Conservation (phyloP, 2,329 filamentous ascomycete genomes). For the Botryosphaeria agaves region DNA sequence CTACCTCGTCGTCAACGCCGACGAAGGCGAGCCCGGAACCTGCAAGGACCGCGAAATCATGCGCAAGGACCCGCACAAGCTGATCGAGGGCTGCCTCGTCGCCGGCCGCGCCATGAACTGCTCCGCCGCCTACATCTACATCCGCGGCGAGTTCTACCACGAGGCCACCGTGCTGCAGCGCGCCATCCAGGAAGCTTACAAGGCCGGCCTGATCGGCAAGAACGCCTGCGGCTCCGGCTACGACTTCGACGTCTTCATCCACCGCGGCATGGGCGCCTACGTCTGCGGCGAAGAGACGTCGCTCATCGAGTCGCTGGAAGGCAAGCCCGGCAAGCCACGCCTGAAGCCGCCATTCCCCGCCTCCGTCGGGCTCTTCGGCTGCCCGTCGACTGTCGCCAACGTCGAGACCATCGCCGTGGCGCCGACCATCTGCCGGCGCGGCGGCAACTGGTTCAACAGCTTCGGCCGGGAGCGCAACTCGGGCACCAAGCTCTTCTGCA, state of each 20-base stretch:
- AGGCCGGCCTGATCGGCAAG: conserved; percentile 88
- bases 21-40: conserved; percentile 95
- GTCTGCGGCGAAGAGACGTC: conserved; percentile 98
- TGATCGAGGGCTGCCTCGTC: conserved; percentile 90
- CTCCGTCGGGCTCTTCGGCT: conserved; percentile 92
- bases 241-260: conserved; percentile 93
- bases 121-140: conserved; percentile 97
- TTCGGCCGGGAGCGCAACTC: conserved; percentile 94
- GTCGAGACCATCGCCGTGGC: conserved; percentile 94
- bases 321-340: conserved; percentile 95
- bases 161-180: conserved; percentile 86
- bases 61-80: conserved; percentile 99
- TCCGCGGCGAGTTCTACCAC: conserved; percentile 94
- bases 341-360: conserved; percentile 98
- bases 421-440: conserved; percentile 87
- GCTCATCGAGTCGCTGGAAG: conserved; percentile 92
- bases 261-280: conserved; percentile 94
- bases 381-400: conserved; percentile 93
- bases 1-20: conserved; percentile 95
- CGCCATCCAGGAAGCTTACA: conserved; percentile 95
- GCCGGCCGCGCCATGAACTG: conserved; percentile 98
- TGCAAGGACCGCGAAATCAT: conserved; percentile 99
- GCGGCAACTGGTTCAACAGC: conserved; percentile 77
- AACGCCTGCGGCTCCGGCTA: conserved; percentile 95
- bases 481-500: conserved; percentile 96